A percentile compares a stretch with the other conserved stretches of the same genome.
Evolutionary conservation across 345 rosid genomes (phyloP).

Genomic region (Boechera divaricarpa): DNA sequence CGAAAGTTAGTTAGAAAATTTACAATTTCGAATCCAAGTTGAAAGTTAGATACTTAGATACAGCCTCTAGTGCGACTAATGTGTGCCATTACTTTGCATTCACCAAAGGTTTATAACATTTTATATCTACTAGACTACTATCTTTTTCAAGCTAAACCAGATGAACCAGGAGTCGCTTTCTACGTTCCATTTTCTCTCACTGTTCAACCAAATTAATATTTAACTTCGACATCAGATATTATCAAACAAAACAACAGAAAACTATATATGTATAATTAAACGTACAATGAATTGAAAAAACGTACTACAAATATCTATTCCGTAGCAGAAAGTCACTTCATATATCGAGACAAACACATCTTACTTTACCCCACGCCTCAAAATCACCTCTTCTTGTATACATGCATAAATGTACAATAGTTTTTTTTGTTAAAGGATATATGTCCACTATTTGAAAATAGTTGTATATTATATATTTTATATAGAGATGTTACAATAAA

Average conservation of each 20-base stretch:
- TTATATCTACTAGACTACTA: not conserved
- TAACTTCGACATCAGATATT: not conserved
- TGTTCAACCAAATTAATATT: not conserved
- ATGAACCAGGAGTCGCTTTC: conserved; percentile 23
- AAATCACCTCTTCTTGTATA: not conserved
- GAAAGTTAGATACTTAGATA: conserved; percentile 40
- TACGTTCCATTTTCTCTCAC: not conserved
- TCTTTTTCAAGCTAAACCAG: conserved; percentile 26
- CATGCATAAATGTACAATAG: conserved; percentile 3
- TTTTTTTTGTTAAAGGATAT: not conserved
- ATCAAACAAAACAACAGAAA: not conserved
- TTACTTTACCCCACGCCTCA: conserved; percentile 26
- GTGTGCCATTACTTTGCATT: conserved; percentile 18
- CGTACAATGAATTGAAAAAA: conserved; percentile 6
- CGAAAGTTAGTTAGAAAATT: conserved; percentile 22
- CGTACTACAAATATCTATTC: conserved; percentile 13
- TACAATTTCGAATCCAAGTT: not conserved
- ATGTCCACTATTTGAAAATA: not conserved
- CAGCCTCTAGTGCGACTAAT: conserved; percentile 4
- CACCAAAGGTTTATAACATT: conserved; percentile 4
- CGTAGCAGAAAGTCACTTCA: conserved; percentile 16
- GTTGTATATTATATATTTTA: not conserved
- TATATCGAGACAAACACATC: conserved; percentile 22
- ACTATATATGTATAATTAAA: not conserved
- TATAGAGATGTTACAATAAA: not conserved